A percentile compares a stretch with the other conserved stretches of the same genome.
Evolutionary conservation across 129 eudicot species (phyloP).

Genomic region (Centaurea solstitialis): DNA sequence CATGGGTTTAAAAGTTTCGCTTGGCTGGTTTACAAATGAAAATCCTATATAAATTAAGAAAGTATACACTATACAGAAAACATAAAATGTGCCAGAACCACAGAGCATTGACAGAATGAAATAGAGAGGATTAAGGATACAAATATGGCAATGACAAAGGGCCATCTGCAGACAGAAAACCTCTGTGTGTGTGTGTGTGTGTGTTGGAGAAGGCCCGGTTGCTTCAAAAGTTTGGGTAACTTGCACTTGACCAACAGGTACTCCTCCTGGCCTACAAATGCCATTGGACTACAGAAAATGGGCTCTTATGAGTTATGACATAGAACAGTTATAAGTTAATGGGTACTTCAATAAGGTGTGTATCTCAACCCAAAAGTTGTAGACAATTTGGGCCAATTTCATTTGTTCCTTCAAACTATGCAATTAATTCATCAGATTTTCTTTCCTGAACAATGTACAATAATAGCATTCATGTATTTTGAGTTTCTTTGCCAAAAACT

Average conservation of each 20-base stretch:
- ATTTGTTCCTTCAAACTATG: neutral
- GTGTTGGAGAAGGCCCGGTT: no score
- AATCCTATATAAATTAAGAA: neutral
- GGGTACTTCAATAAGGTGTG: constrained; percentile 5
- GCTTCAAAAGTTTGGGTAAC: no score
- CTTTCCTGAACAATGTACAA: neutral
- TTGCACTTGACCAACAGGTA: no score
- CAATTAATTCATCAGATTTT: neutral
- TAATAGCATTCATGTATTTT: neutral
- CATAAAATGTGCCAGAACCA: neutral
- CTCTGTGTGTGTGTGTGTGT: no score
- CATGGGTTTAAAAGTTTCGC: neutral
- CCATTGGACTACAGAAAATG: no score
- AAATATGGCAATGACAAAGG: no score
- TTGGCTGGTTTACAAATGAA: neutral
- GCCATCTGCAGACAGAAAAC: no score
- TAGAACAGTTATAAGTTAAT: neutral
- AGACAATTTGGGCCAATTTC: neutral
- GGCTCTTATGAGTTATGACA: no score
- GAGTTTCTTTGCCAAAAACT: neutral
- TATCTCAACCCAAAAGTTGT: neutral
- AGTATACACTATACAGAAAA: neutral
- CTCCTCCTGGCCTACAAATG: no score
- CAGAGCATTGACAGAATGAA: neutral
- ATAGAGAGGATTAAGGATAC: no score